Percentiles rank a stretch among this genome's conserved stretches.
phyloP scores from a whole-genome alignment of 1,284 basidiomycete genomes.

The Earliella scabrosa region DNA sequence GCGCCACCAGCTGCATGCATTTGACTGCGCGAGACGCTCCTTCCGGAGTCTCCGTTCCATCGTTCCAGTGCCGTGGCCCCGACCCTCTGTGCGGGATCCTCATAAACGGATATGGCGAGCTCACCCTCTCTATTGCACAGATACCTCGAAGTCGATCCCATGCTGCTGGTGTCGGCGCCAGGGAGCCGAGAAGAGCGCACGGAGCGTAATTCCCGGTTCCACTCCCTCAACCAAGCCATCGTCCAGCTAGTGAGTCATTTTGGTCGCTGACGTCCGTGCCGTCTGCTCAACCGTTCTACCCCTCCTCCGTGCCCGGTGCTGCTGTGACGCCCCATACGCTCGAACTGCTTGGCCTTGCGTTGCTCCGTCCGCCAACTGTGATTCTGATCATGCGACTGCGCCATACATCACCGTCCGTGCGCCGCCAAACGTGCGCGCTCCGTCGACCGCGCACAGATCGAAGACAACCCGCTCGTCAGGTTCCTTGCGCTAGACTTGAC shows the following conservation, averaged over 20 bases:
- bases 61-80: neutral
- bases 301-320: slow-evolving; percentile 9
- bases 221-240: slow-evolving; percentile 92
- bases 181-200: slow-evolving; percentile 53
- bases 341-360: neutral
- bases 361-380: neutral
- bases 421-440: neutral
- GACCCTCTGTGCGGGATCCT: slow-evolving; percentile 1
- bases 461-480: slow-evolving; percentile 97
- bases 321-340: slow-evolving; percentile 1
- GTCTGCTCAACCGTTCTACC: slow-evolving; percentile 11
- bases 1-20: neutral
- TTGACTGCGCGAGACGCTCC: neutral
- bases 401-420: too few relatives aligned
- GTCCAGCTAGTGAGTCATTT: slow-evolving; percentile 82
- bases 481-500: slow-evolving; percentile 96
- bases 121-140: slow-evolving; percentile 41
- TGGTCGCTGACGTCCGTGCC: neutral
- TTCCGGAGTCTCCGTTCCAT: neutral
- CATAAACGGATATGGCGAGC: slow-evolving; percentile 6
- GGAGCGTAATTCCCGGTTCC: slow-evolving; percentile 87
- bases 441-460: slow-evolving; percentile 67
- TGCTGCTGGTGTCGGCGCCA: slow-evolving; percentile 73
- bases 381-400: too few relatives aligned
- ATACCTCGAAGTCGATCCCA: slow-evolving; percentile 97